phyloP scores from a whole-genome alignment of 345 rosid species.

The Toxicodendron radicans region DNA sequence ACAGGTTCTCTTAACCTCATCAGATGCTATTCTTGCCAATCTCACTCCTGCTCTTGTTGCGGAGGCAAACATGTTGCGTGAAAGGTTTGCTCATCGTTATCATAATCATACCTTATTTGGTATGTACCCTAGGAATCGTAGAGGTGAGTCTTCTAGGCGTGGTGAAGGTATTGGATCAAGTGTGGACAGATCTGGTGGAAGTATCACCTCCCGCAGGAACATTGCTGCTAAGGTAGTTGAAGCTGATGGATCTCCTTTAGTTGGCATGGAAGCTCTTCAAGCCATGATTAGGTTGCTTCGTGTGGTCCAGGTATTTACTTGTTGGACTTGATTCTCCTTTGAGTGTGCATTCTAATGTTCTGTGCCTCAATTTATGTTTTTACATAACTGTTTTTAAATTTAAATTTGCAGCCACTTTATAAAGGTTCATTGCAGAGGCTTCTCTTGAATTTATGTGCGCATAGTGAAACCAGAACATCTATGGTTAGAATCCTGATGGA shows the following conservation, averaged over 20 bases:
- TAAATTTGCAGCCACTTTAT: constrained; percentile 70
- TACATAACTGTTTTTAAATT: not conserved
- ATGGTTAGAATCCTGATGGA: constrained; percentile 81
- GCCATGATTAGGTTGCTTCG: constrained; percentile 91
- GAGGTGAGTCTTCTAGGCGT: constrained; percentile 93
- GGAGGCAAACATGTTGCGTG: constrained; percentile 98
- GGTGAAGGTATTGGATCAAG: constrained; percentile 70
- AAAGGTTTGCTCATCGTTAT: constrained; percentile 89
- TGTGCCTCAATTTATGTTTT: not conserved
- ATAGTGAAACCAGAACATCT: constrained; percentile 74
- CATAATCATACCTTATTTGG: constrained; percentile 81
- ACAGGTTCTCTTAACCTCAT: constrained; percentile 92
- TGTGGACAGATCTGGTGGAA: constrained; percentile 60
- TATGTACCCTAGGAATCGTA: constrained; percentile 91
- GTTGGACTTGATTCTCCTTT: not conserved
- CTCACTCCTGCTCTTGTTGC: constrained; percentile 97
- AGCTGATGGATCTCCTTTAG: constrained; percentile 89
- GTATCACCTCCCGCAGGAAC: constrained; percentile 64
- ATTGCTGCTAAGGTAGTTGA: constrained; percentile 66
- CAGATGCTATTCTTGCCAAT: constrained; percentile 95
- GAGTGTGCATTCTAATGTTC: not conserved
- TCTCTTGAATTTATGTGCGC: constrained; percentile 87
- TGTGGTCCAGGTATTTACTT: constrained; percentile 73
- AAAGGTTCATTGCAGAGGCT: constrained; percentile 94
- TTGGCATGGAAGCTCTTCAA: constrained; percentile 73